Conservation (phyloP, 495 filamentous ascomycete species). For the Xylaria palmicola region DNA sequence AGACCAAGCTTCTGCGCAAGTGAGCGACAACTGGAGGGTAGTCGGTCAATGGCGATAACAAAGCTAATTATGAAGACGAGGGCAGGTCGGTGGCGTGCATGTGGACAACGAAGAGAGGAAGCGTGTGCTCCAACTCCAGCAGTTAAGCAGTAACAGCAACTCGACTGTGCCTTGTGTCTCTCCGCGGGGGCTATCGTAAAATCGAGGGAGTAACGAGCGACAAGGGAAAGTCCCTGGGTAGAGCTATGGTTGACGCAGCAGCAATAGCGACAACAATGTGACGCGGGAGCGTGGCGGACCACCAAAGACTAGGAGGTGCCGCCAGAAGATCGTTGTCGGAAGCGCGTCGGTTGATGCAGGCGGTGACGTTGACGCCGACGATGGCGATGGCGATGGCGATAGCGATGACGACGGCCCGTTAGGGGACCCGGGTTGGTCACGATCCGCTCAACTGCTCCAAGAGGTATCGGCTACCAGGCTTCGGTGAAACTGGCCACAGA, state of each 20-base stretch:
- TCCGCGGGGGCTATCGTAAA: slow-evolving; percentile 15
- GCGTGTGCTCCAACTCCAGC: neutral
- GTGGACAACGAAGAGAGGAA: neutral
- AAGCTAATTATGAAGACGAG: slow-evolving; percentile 11
- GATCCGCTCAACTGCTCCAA: neutral
- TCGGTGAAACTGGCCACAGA: slow-evolving; percentile 9
- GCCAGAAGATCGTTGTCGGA: too few species aligned
- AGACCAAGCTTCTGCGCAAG: neutral
- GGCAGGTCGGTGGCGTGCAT: slow-evolving; percentile 1
- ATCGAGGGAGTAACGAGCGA: slow-evolving; percentile 28
- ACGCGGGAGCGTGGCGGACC: too few species aligned
- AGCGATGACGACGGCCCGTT: neutral
- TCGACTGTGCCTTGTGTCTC: slow-evolving; percentile 16
- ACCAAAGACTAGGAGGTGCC: too few species aligned
- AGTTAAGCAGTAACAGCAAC: slow-evolving; percentile 11
- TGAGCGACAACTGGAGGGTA: neutral
- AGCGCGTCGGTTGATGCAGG: too few species aligned
- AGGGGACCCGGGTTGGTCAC: neutral
- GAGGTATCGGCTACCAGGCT: neutral
- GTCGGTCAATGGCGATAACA: neutral
- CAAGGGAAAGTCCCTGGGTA: slow-evolving; percentile 18
- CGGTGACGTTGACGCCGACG: too few species aligned
- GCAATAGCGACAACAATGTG: too few species aligned
- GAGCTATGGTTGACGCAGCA: slow-evolving; percentile 6
- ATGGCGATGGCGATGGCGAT: neutral